A percentile compares a stretch with the other conserved stretches of the same genome.
These are phyloP conservation scores for Chaetomiaceae sp. DNA, from an alignment of 2,329 filamentous ascomycete genomes.

Conservation along the genomic window DNA sequence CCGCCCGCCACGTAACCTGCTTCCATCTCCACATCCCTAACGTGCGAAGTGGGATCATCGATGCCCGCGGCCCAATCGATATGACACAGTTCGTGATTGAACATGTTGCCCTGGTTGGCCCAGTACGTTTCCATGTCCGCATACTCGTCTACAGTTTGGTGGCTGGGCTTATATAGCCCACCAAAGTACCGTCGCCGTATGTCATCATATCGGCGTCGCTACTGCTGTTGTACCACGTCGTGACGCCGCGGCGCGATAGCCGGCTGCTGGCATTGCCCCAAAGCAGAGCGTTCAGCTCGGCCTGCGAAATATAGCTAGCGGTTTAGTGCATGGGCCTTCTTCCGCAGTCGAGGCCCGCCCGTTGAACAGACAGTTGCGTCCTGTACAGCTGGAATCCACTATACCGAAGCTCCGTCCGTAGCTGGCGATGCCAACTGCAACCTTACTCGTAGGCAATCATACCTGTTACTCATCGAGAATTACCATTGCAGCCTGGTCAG, in stretches of 20 bases:
- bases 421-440: slow-evolving; percentile 15
- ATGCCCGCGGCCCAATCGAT: neutral
- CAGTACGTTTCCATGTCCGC: neutral
- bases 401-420: slow-evolving; percentile 20
- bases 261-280: too few species aligned
- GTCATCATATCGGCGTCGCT: too few species aligned
- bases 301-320: neutral
- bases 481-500: neutral
- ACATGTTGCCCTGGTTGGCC: neutral
- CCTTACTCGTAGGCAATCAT: slow-evolving; percentile 8
- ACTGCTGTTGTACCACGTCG: too few species aligned
- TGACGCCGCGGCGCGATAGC: too few species aligned
- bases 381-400: slow-evolving; percentile 6
- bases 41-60: neutral
- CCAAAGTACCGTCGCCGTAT: too few species aligned
- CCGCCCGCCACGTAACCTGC: too few species aligned
- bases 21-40: neutral
- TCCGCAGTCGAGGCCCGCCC: neutral
- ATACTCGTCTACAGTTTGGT: neutral
- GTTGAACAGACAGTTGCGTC: neutral
- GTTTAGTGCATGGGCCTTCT: neutral
- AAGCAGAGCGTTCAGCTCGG: neutral
- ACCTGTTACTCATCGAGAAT: neutral
- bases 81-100: neutral
- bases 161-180: too few species aligned